Evolutionary conservation across 2,329 filamentous ascomycete genomes (phyloP).

Genomic region (Alternaria brassicae): DNA sequence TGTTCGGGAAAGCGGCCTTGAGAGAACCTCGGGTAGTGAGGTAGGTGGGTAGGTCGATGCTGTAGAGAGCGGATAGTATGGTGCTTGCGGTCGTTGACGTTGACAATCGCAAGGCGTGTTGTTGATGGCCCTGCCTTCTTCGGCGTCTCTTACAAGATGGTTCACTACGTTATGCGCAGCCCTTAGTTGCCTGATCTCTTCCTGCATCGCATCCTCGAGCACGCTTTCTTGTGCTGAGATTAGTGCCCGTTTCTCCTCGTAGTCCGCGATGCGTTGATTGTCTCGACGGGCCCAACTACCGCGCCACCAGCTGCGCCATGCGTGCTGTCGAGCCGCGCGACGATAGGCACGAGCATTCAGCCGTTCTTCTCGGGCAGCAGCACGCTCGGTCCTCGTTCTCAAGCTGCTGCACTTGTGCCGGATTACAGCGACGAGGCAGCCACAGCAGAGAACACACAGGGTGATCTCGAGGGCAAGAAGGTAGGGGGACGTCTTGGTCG

Average conservation of each 20-base stretch:
- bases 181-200: slow-evolving; percentile 59
- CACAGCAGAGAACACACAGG: slow-evolving; percentile 54
- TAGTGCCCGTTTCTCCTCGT: slow-evolving; percentile 61
- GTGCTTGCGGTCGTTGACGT: slow-evolving; percentile 17
- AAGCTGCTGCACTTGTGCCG: slow-evolving; percentile 58
- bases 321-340: slow-evolving; percentile 60
- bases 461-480: slow-evolving; percentile 55
- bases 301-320: slow-evolving; percentile 60
- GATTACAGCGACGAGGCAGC: slow-evolving; percentile 54
- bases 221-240: slow-evolving; percentile 56
- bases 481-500: slow-evolving; percentile 38
- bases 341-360: slow-evolving; percentile 60
- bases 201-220: slow-evolving; percentile 54
- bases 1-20: slow-evolving; percentile 48
- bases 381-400: slow-evolving; percentile 60
- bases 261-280: slow-evolving; percentile 48
- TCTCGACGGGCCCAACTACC: slow-evolving; percentile 42
- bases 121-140: slow-evolving; percentile 41
- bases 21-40: slow-evolving; percentile 42
- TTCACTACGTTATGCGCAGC: slow-evolving; percentile 62
- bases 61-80: slow-evolving; percentile 37
- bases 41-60: slow-evolving; percentile 43
- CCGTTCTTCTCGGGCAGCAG: slow-evolving; percentile 63
- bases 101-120: slow-evolving; percentile 27
- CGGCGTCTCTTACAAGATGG: slow-evolving; percentile 53